Evolutionary conservation across 2,329 filamentous ascomycete genomes (phyloP).

Genomic region (Scedosporium apiospermum): DNA sequence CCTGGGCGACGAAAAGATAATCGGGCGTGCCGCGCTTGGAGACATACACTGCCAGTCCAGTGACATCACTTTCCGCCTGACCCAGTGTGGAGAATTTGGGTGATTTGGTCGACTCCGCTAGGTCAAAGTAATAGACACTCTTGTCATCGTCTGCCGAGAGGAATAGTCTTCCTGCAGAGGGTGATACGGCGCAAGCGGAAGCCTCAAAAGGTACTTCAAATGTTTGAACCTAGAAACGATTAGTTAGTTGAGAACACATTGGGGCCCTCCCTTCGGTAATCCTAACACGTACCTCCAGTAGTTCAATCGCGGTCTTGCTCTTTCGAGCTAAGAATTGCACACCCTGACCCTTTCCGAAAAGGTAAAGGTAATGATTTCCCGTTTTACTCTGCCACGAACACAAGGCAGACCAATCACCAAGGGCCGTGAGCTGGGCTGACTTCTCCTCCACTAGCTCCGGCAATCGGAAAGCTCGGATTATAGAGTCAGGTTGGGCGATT

Average conservation of each 20-base stretch:
- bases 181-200: constrained; percentile 31
- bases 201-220: constrained; percentile 31
- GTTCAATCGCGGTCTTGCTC: constrained; percentile 17
- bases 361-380: constrained; percentile 31
- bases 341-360: constrained; percentile 32
- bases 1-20: constrained; percentile 31
- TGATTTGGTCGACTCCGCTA: constrained; percentile 25
- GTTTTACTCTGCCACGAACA: constrained; percentile 33
- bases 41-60: constrained; percentile 31
- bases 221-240: constrained; percentile 25
- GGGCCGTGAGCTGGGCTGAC: constrained; percentile 20
- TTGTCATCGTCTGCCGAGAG: constrained; percentile 28
- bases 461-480: constrained; percentile 28
- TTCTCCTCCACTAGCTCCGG: constrained; percentile 20
- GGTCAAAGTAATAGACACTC: constrained; percentile 26
- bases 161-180: constrained; percentile 24
- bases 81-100: constrained; percentile 27
- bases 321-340: constrained; percentile 27
- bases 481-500: constrained; percentile 31
- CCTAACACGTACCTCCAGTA: constrained; percentile 24
- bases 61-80: constrained; percentile 25
- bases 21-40: constrained; percentile 18
- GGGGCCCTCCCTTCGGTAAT: neutral
- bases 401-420: constrained; percentile 38
- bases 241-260: neutral